A percentile compares a stretch with the other conserved stretches of the same genome.
phyloP scores from a whole-genome alignment of 805 yeast species.

The Schizosaccharomyces octosporus region DNA sequence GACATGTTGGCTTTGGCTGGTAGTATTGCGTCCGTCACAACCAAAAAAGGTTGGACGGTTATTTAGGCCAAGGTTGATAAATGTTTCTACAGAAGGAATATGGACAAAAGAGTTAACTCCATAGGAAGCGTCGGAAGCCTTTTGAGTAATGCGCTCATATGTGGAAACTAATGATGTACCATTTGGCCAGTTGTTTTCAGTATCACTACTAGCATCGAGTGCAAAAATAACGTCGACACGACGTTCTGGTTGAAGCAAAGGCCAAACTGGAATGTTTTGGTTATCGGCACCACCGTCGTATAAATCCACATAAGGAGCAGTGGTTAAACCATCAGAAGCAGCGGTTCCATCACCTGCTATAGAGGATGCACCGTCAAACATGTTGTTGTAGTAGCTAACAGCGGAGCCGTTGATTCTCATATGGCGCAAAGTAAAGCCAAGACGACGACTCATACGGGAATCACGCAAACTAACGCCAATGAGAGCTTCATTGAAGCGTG shows the following conservation, averaged over 20 bases:
- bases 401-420: conserved; percentile 18
- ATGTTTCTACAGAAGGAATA: conserved; percentile 30
- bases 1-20: conserved; percentile 9
- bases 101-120: conserved; percentile 30
- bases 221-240: conserved; percentile 40
- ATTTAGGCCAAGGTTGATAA: conserved; percentile 24
- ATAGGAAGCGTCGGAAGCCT: conserved; percentile 10
- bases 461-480: conserved; percentile 1
- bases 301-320: conserved; percentile 16
- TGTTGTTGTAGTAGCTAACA: conserved; percentile 54
- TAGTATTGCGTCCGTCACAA: conserved; percentile 31
- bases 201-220: conserved; percentile 42
- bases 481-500: conserved; percentile 11
- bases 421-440: not conserved
- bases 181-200: conserved; percentile 35
- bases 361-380: conserved; percentile 19
- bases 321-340: not conserved
- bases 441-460: conserved; percentile 8
- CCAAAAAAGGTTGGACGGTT: conserved; percentile 61
- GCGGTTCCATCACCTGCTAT: not conserved
- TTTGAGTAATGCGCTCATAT: conserved; percentile 19
- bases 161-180: conserved; percentile 34
- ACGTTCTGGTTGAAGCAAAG: conserved; percentile 38
- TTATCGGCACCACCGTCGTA: conserved; percentile 66
- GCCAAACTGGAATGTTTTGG: conserved; percentile 45